Percentiles rank a stretch among this genome's conserved stretches.
Conservation (phyloP, 495 filamentous ascomycete genomes). For the Cercophora newfieldiana region DNA sequence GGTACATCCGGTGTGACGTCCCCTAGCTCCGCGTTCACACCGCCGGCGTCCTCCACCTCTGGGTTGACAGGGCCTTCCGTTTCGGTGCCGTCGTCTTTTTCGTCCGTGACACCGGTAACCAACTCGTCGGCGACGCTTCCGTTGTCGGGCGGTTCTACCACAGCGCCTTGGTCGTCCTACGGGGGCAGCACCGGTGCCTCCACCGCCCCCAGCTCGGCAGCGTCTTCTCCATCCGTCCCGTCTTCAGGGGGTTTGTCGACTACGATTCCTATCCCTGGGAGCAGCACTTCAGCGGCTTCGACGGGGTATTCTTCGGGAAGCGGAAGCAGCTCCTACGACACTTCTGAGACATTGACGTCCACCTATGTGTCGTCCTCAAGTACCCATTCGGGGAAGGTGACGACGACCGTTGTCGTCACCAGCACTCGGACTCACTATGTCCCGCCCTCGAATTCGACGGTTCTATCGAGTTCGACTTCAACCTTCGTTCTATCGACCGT, state of each 20-base stretch:
- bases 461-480: too few species aligned
- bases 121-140: background rate
- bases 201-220: background rate
- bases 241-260: background rate
- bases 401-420: too few species aligned
- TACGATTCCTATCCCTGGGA: background rate
- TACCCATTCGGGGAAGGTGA: too few species aligned
- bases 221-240: background rate
- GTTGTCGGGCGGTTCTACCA: background rate
- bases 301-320: background rate
- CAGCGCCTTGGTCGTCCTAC: background rate
- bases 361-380: too few species aligned
- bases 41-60: background rate
- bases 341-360: background rate
- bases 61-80: background rate
- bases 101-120: background rate
- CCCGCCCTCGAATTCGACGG: too few species aligned
- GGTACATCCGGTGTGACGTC: background rate
- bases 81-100: background rate
- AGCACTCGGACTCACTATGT: too few species aligned
- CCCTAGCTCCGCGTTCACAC: background rate
- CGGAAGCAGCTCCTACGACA: background rate
- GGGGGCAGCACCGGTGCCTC: background rate
- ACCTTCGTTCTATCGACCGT: too few species aligned
- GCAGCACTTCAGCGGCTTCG: background rate